Percentiles rank a stretch among this genome's conserved stretches.
phyloP scores from a whole-genome alignment of 257 asterid species.

The Nicotiana otophora region DNA sequence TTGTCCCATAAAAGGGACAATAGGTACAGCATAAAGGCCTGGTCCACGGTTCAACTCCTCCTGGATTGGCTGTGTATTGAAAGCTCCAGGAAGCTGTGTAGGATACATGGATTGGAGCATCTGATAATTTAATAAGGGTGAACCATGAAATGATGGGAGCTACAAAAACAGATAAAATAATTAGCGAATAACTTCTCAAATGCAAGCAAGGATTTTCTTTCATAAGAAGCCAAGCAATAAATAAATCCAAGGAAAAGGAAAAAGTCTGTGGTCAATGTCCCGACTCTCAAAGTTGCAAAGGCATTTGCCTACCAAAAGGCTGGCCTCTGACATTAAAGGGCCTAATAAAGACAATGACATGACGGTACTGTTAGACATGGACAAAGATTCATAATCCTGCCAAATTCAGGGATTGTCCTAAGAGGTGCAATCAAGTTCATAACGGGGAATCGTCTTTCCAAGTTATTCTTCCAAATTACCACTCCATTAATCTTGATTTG shows the following conservation, averaged over 20 bases:
- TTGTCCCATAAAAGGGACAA: slow-evolving; percentile 51
- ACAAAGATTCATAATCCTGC: not conserved
- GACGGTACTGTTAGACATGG: not conserved
- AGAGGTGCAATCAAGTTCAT: not conserved
- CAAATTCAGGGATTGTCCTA: not conserved
- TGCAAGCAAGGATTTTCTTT: not conserved
- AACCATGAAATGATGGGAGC: slow-evolving; percentile 23
- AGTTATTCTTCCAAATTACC: not conserved
- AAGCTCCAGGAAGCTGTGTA: slow-evolving; percentile 22
- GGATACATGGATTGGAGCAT: slow-evolving; percentile 30
- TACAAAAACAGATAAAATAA: slow-evolving; percentile 8
- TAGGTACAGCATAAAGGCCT: slow-evolving; percentile 88
- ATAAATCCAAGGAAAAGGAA: not conserved
- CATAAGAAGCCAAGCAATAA: not conserved
- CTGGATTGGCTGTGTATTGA: slow-evolving; percentile 29
- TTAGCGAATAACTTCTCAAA: not conserved
- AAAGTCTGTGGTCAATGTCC: not conserved
- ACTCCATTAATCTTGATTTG: not conserved
- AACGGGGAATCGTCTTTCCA: not conserved
- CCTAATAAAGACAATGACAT: not conserved
- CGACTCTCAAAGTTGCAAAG: not conserved
- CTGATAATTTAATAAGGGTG: slow-evolving; percentile 21
- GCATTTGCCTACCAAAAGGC: not conserved
- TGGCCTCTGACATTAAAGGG: not conserved
- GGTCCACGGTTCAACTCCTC: slow-evolving; percentile 76